Base-by-base conservation (phyloP, 805 yeast species). In the Ogataea allantospora region DNA sequence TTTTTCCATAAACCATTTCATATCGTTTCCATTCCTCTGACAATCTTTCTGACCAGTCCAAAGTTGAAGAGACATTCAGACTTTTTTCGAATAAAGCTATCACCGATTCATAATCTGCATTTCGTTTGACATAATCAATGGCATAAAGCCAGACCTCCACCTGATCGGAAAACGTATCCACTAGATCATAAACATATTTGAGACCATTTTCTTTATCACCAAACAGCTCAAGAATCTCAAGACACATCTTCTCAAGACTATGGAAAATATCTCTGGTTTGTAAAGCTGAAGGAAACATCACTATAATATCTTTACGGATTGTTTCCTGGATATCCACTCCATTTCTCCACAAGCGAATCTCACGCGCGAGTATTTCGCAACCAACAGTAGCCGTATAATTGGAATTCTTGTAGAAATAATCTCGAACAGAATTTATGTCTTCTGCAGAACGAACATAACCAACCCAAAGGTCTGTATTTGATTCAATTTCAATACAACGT, bases 31-130 rank as follows among this genome's bases (percentile, higher is more conserved):
- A 69, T 42, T 70, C 79, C 32, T 71, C 72, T 9, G 67, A 46
- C 4, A 77, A 42, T 34, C 70, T 57, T 33, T 75, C 78, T 1
- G 81, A 79, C 69, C 70, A 62, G 46, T 77, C 83, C 25, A 77
- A 36, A 0, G 35, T 27, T 10, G 38, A 43, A 1, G 61, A 48
- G 8, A 48, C 33, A 9, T 44, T 39, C 3, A 66, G 40, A 0
- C 74, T 75, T 2, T 47, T 45, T 9, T 50, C 46, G 22, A 73
- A 60, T 0, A 71, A 34, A 2, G 36, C 46, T 0, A 51, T 36
- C 1, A 66, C 62, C 2, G 49, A 33, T 1, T 47, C 41, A 20
- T 39, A 21, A 11, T 57, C 54, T 6, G 62, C 63, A 23, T 57
- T 42, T 12, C 56, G 43, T 26, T 47, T 55, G 43, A 69, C 76